These are phyloP conservation scores for Saccharum spontaneum DNA, from an alignment of 176 grass and related monocot species.

Conservation along the genomic window DNA sequence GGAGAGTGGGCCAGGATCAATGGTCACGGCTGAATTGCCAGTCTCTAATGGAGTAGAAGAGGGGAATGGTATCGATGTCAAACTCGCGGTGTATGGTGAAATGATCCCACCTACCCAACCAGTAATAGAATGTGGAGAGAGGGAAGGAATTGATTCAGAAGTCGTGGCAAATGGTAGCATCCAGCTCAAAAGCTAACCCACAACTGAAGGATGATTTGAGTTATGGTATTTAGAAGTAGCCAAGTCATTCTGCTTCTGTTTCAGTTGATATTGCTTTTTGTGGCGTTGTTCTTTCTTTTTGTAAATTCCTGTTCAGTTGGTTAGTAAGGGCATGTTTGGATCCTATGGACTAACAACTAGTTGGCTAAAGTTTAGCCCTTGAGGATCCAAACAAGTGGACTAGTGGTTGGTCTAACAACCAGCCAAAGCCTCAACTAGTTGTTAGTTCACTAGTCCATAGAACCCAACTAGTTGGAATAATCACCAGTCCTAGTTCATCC, in stretches of 20 bases:
- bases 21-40: background rate
- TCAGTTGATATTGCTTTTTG: background rate
- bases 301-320: background rate
- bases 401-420: too few species aligned
- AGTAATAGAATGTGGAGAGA: conserved; percentile 37
- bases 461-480: too few species aligned
- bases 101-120: conserved; percentile 50
- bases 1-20: background rate
- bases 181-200: conserved; percentile 34
- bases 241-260: conserved; percentile 12
- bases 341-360: too few species aligned
- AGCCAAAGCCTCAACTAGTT: too few species aligned
- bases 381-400: too few species aligned
- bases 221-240: conserved; percentile 2
- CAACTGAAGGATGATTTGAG: conserved; percentile 8
- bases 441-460: too few species aligned
- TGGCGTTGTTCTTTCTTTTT: background rate
- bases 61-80: background rate
- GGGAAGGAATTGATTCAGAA: conserved; percentile 2
- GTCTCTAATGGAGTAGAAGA: background rate
- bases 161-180: conserved; percentile 8
- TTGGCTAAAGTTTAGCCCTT: too few species aligned
- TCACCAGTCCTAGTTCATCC: too few species aligned
- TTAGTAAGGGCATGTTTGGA: background rate
- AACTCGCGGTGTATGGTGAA: background rate